These are phyloP conservation scores for Trichoderma semiorbis DNA, from an alignment of 2,329 filamentous ascomycete species.

Conservation along the genomic window DNA sequence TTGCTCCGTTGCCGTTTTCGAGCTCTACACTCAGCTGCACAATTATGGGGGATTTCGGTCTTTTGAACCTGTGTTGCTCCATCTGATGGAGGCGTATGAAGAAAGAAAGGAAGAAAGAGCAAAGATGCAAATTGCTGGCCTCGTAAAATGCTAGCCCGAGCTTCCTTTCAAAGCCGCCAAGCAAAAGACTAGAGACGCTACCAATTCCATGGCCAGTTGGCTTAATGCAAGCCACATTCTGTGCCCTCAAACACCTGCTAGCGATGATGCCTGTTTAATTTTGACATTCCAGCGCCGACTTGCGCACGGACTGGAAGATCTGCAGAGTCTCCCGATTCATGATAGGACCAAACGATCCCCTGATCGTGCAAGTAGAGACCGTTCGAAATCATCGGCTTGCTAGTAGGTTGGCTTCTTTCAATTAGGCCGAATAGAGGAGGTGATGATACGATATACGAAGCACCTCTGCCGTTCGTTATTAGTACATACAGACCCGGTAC, in stretches of 20 bases:
- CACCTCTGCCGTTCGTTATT: neutral
- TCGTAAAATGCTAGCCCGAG: neutral
- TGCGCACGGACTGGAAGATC: slow-evolving; percentile 3
- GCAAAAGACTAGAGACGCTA: neutral
- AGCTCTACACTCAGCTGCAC: slow-evolving; percentile 5
- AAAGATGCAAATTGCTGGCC: neutral
- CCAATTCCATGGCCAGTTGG: neutral
- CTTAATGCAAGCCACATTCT: neutral
- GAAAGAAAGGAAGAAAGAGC: neutral
- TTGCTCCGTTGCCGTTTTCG: neutral
- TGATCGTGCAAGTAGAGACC: neutral
- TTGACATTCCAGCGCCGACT: neutral
- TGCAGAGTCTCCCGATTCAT: neutral
- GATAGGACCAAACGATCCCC: neutral
- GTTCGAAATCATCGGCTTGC: neutral
- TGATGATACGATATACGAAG: neutral
- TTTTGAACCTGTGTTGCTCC: neutral
- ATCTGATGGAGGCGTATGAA: neutral
- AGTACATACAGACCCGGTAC: neutral
- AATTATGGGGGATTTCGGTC: neutral
- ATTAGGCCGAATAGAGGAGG: neutral
- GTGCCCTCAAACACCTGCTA: neutral
- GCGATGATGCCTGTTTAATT: neutral
- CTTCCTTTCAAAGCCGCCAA: neutral
- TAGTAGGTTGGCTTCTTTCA: neutral